Conservation (phyloP, 139 green algal species). For the Coelastrella sp. region DNA sequence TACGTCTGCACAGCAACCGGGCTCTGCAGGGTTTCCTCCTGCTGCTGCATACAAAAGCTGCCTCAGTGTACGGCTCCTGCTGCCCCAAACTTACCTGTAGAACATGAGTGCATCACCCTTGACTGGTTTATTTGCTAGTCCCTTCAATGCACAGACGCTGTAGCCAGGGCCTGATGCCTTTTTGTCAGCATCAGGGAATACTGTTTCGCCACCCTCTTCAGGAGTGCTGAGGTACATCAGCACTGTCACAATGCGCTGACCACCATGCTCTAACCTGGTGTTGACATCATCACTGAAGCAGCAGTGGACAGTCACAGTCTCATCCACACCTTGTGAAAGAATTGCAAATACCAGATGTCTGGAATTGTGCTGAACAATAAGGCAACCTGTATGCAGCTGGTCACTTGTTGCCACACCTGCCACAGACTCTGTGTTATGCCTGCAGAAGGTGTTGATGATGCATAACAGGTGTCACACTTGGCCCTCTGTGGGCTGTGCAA, state of each 20-base stretch:
- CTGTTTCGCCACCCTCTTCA: slow-evolving; percentile 64
- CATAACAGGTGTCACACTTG: no score
- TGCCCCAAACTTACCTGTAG: slow-evolving; percentile 5
- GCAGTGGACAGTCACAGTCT: background rate
- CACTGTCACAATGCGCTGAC: slow-evolving; percentile 82
- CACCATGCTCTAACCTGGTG: slow-evolving; percentile 62
- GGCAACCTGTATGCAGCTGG: no score
- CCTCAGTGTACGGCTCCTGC: background rate
- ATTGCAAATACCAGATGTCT: background rate
- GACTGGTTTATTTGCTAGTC: slow-evolving; percentile 64
- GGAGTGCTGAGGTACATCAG: slow-evolving; percentile 81
- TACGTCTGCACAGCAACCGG: background rate
- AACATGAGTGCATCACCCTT: slow-evolving; percentile 45
- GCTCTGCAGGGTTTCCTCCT: background rate
- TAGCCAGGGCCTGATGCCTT: slow-evolving; percentile 51
- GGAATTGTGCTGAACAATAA: background rate
- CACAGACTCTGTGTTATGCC: no score
- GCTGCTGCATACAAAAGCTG: background rate
- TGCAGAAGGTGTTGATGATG: no score
- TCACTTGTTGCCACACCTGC: no score
- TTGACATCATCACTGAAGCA: slow-evolving; percentile 70
- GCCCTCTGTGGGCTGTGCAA: no score
- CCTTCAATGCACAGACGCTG: slow-evolving; percentile 69
- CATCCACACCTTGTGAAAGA: no score
- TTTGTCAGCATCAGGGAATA: slow-evolving; percentile 51